Conservation (phyloP, 2,329 filamentous ascomycete species). For the Sporothrix mexicana region DNA sequence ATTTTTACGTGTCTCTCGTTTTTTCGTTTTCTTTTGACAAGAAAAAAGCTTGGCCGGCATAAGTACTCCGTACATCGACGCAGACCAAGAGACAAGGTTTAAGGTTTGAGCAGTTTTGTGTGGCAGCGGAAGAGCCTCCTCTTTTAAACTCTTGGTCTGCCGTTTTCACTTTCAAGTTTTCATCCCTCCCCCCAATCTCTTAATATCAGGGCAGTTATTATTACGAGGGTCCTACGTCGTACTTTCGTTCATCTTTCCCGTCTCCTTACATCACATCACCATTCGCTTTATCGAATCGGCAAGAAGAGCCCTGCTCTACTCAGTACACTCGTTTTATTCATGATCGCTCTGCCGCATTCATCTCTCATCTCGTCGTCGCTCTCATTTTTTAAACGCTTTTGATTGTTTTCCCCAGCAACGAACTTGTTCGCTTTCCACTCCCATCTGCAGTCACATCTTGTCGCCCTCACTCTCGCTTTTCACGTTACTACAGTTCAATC, state of each 20-base stretch:
- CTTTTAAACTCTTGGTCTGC: no score
- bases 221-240: neutral
- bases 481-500: no score
- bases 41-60: no score
- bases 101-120: neutral
- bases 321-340: neutral
- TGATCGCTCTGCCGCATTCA: neutral
- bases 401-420: no score
- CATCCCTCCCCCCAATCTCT: neutral
- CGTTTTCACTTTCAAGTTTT: neutral
- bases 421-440: no score
- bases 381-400: no score
- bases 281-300: neutral
- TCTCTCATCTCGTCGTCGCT: neutral
- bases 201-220: conserved; percentile 5
- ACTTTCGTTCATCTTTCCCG: neutral
- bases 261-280: neutral
- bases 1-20: conserved; percentile 1
- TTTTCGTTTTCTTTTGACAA: no score
- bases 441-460: no score
- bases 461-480: neutral
- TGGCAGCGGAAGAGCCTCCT: neutral
- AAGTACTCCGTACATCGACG: no score
- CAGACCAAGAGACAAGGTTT: neutral
- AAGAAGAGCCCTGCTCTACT: neutral